Conservation (phyloP, 495 filamentous ascomycete genomes). For the Talaromyces liani region DNA sequence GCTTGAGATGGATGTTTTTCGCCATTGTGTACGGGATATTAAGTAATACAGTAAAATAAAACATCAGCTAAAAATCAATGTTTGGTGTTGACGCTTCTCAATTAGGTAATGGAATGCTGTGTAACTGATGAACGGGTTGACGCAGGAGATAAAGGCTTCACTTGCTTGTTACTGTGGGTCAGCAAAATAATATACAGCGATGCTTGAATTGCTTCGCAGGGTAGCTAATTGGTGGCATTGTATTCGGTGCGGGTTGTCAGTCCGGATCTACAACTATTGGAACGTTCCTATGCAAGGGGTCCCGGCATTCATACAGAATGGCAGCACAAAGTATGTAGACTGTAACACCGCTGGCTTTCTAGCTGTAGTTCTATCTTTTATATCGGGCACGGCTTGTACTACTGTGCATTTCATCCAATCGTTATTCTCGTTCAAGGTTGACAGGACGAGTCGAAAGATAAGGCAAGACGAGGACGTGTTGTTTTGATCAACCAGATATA, state of each 20-base stretch:
- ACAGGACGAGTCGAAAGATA: neutral
- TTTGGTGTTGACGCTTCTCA: neutral
- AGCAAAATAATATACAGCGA: neutral
- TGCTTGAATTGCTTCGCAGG: neutral
- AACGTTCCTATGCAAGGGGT: neutral
- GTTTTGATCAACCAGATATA: neutral
- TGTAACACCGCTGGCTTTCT: neutral
- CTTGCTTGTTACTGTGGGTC: neutral
- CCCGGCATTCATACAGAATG: neutral
- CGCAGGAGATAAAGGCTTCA: neutral
- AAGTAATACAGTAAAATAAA: neutral
- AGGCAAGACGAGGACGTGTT: neutral
- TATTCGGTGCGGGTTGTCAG: neutral
- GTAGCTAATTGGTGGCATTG: neutral
- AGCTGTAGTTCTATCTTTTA: neutral
- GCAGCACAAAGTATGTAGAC: neutral
- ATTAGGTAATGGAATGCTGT: neutral
- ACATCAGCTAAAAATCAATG: neutral
- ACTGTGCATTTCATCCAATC: neutral
- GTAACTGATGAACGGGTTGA: neutral
- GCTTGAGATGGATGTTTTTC: neutral
- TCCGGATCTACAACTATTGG: neutral
- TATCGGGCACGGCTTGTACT: neutral
- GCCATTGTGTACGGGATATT: neutral
- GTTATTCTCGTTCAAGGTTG: neutral